Evolutionary conservation across 139 green algal genomes (phyloP), one percentile per base, ranked within the genome.

Genomic region (Chlamydomonas sp.): DNA sequence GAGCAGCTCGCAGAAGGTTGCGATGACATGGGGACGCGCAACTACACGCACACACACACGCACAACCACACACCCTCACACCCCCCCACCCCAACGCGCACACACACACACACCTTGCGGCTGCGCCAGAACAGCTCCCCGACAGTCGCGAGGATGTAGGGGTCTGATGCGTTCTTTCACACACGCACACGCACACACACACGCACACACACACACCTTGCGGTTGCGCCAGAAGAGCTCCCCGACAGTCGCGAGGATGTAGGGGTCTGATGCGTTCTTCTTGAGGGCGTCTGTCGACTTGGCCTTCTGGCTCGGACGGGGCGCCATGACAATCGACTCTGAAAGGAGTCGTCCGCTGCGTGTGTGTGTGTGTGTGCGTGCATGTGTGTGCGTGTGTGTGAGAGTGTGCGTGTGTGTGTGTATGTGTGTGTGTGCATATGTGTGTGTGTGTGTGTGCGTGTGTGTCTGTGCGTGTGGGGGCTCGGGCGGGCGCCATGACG

Each of bases 231-330:
- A 91, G 76, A 99, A 99, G 61, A 98, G 89, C 65, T 84, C 71
- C 8, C 92, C 94, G 36, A 81, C 62, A n/a, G 70, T 72, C 2
- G 84, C 88, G 36, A 92, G 85, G 13, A 97, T 80, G 60, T 83
- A 48, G 5, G 91, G 83, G 72, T 96, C 88, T 70, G 96, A 88
- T 48, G 90, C 85, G 82, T 91, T 96, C 35, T 85, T 83, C 77
- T 96, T 97, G 3, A 99, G 81, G 24, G 93, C 95, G 65, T 99
- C 95, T 26, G 92, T 89, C 49, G 77, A 84, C 70, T 91, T 86
- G 49, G 72, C 73, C 64, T 90, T 89, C 16, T 92, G 82, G 70
- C 90, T 80, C 48, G 92, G 88, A 1, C 93, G 81, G 2, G 95
- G 90, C 48, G 91, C 91, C 84, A 94, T 89, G 37, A 59, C 48